phyloP scores from a whole-genome alignment of 2,329 filamentous ascomycete species.

The Epichloe sylvatica region DNA sequence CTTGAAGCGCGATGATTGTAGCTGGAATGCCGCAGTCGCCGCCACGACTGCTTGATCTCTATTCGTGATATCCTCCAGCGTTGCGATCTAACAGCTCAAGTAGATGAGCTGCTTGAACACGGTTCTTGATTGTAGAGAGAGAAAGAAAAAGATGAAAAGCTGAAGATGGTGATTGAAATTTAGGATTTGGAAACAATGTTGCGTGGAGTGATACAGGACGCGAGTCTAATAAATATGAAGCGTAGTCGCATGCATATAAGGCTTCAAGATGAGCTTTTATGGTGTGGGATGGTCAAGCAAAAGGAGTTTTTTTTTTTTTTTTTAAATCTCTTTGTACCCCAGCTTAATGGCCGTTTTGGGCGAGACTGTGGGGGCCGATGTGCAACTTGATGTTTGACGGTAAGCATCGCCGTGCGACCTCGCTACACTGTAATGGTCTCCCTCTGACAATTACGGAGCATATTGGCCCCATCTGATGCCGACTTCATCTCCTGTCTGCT shows the following conservation, averaged over 20 bases:
- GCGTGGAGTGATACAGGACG: background rate
- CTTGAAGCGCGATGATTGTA: slow-evolving; percentile 3
- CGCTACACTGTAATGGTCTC: background rate
- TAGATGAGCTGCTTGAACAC: slow-evolving; percentile 2
- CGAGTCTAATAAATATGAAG: background rate
- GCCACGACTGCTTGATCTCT: slow-evolving; percentile 8
- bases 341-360: background rate
- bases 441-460: background rate
- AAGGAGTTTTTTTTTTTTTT: no score
- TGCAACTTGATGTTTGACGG: background rate
- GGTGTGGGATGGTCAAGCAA: no score
- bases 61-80: slow-evolving; percentile 7
- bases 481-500: background rate
- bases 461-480: background rate
- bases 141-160: background rate
- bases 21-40: slow-evolving; percentile 5
- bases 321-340: no score
- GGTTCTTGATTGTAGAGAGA: background rate
- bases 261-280: no score
- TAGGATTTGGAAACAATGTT: background rate
- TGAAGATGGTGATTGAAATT: background rate
- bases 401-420: background rate
- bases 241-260: background rate
- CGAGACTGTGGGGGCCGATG: background rate
- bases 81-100: slow-evolving; percentile 8